Conservation (phyloP, 2,329 filamentous ascomycete species). For the Calonectria multiphialidica region DNA sequence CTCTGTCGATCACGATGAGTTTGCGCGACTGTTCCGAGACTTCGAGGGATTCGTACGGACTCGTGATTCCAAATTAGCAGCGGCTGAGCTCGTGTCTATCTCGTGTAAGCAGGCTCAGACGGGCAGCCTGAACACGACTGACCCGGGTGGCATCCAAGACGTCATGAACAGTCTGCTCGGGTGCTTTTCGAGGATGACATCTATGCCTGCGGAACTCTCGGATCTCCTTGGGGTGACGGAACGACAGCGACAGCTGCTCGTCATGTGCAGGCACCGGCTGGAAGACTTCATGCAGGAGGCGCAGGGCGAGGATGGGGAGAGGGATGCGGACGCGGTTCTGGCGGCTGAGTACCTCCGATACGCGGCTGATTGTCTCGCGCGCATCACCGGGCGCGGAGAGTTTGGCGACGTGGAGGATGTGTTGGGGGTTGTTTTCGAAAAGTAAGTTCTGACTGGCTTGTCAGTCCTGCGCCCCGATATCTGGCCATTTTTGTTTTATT, state of each 20-base stretch:
- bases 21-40: conserved; percentile 52
- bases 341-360: conserved; percentile 90
- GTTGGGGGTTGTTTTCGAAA: conserved; percentile 96
- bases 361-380: conserved; percentile 83
- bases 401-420: conserved; percentile 95
- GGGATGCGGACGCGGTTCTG: conserved; percentile 84
- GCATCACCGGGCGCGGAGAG: conserved; percentile 89
- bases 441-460: conserved; percentile 68
- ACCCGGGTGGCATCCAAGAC: conserved; percentile 74
- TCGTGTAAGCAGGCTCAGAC: conserved; percentile 76
- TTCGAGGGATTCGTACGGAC: conserved; percentile 49
- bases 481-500: conserved; percentile 9
- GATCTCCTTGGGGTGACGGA: conserved; percentile 92
- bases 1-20: conserved; percentile 49
- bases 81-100: conserved; percentile 62
- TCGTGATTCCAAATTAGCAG: conserved; percentile 40
- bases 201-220: conserved; percentile 77
- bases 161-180: conserved; percentile 77
- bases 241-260: conserved; percentile 85
- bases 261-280: conserved; percentile 78
- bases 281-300: conserved; percentile 78
- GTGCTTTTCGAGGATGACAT: conserved; percentile 79
- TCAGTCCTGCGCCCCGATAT: conserved; percentile 7
- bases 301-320: conserved; percentile 46
- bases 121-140: conserved; percentile 43